Percentiles rank a stretch among this genome's conserved stretches.
phyloP scores from a whole-genome alignment of 2,329 filamentous ascomycete genomes.

The Aspergillus sp. region DNA sequence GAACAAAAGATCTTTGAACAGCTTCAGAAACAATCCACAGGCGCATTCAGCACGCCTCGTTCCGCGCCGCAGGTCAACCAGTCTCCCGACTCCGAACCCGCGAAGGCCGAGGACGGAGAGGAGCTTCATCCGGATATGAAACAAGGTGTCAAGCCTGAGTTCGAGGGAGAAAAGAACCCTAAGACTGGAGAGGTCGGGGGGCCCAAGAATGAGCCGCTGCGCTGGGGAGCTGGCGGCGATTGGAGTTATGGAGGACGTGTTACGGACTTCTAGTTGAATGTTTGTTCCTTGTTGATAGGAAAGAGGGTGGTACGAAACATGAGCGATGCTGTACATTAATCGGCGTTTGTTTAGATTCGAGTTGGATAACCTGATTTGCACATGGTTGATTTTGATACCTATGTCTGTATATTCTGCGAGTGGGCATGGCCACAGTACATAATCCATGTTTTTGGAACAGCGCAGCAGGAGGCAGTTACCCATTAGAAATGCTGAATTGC shows the following conservation, averaged over 20 bases:
- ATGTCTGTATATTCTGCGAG: not conserved
- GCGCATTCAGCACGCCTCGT: constrained; percentile 68
- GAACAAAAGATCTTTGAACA: constrained; percentile 89
- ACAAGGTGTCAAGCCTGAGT: constrained; percentile 81
- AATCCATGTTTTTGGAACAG: not conserved
- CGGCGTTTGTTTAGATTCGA: not conserved
- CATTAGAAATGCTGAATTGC: too few species aligned
- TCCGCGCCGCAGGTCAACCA: constrained; percentile 50
- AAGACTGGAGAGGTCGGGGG: constrained; percentile 94
- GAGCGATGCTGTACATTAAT: not conserved
- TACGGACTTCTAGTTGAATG: constrained; percentile 73
- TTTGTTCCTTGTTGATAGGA: not conserved
- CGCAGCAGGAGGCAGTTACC: too few species aligned
- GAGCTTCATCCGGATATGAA: constrained; percentile 70
- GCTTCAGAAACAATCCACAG: constrained; percentile 75
- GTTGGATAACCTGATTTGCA: not conserved
- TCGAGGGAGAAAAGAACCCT: constrained; percentile 87
- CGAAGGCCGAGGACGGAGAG: constrained; percentile 59
- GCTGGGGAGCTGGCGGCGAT: constrained; percentile 75
- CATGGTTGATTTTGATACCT: not conserved
- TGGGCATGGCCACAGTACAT: not conserved
- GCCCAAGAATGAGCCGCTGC: constrained; percentile 92
- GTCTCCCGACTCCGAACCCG: constrained; percentile 39
- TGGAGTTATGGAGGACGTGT: constrained; percentile 96
- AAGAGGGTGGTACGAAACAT: not conserved